phyloP scores from a whole-genome alignment of 352 stramenopile genomes.

The Aphanomyces euteiches region DNA sequence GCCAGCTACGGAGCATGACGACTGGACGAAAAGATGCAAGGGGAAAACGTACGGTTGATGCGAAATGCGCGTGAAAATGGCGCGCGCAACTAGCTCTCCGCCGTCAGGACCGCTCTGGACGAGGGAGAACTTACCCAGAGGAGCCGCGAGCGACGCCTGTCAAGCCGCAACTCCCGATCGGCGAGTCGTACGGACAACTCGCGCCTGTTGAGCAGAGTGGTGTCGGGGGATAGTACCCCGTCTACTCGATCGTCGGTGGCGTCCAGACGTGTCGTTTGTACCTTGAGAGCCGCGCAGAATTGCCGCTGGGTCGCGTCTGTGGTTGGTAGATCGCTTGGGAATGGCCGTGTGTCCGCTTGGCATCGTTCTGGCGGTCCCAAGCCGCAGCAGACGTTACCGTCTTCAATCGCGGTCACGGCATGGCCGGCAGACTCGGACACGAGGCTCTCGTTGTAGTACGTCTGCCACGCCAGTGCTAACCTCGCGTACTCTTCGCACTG shows the following conservation, averaged over 20 bases:
- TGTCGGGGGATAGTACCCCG: constrained; percentile 43
- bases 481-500: constrained; percentile 58
- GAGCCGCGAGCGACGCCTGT: constrained; percentile 10
- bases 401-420: constrained; percentile 50
- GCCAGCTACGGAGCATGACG: neutral
- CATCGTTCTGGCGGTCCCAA: constrained; percentile 56
- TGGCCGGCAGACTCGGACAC: constrained; percentile 44
- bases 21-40: neutral
- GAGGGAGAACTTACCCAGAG: constrained; percentile 1
- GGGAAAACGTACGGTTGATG: neutral
- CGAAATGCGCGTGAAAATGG: constrained; percentile 20
- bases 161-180: constrained; percentile 53
- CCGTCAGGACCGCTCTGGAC: too few species aligned
- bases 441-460: constrained; percentile 59
- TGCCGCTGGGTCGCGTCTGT: constrained; percentile 34
- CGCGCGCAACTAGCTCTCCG: constrained; percentile 8
- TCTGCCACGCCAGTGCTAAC: constrained; percentile 64
- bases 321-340: constrained; percentile 45
- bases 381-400: constrained; percentile 65
- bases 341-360: constrained; percentile 41
- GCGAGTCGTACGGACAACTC: constrained; percentile 57
- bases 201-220: constrained; percentile 45
- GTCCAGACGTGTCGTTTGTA: too few species aligned
- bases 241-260: constrained; percentile 28
- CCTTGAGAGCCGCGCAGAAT: too few species aligned